Conservation (phyloP, 1,284 basidiomycete genomes). For the Tilletiopsis washingtonensis region DNA sequence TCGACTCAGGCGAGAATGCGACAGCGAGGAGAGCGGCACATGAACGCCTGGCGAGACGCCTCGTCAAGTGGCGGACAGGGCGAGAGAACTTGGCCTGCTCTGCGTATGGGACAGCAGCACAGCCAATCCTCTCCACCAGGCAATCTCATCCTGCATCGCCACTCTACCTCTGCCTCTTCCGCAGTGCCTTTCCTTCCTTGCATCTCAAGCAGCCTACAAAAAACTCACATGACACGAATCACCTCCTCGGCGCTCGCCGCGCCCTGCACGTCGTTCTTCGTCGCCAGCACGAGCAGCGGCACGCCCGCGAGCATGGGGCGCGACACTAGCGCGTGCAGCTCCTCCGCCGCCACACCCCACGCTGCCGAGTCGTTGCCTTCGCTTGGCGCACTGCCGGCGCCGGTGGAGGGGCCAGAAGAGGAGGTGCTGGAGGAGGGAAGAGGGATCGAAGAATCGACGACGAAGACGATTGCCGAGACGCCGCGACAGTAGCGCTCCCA, state of each 20-base stretch:
- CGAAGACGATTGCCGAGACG: constrained; percentile 86
- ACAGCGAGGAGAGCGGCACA: no score
- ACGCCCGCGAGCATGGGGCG: constrained; percentile 68
- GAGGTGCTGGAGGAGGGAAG: constrained; percentile 10
- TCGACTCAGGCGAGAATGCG: no score
- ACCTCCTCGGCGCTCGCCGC: constrained; percentile 78
- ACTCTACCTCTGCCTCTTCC: no score
- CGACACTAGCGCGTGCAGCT: constrained; percentile 75
- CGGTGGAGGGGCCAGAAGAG: not conserved
- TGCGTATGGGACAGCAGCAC: no score
- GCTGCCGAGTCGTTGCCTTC: not conserved
- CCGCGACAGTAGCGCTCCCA: constrained; percentile 93
- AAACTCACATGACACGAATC: constrained; percentile 66
- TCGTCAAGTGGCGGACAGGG: no score
- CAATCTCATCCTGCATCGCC: no score
- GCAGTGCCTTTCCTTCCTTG: not conserved
- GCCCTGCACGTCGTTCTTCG: constrained; percentile 83
- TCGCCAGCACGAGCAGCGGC: constrained; percentile 85
- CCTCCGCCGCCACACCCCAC: constrained; percentile 65
- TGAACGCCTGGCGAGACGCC: no score
- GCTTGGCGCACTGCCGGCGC: not conserved
- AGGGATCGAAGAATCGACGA: constrained; percentile 29
- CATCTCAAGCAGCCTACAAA: not conserved
- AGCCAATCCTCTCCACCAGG: no score
- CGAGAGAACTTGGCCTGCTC: no score